These are phyloP conservation scores for Thyridium curvatum DNA, from an alignment of 2,329 filamentous ascomycete genomes.

Conservation along the genomic window DNA sequence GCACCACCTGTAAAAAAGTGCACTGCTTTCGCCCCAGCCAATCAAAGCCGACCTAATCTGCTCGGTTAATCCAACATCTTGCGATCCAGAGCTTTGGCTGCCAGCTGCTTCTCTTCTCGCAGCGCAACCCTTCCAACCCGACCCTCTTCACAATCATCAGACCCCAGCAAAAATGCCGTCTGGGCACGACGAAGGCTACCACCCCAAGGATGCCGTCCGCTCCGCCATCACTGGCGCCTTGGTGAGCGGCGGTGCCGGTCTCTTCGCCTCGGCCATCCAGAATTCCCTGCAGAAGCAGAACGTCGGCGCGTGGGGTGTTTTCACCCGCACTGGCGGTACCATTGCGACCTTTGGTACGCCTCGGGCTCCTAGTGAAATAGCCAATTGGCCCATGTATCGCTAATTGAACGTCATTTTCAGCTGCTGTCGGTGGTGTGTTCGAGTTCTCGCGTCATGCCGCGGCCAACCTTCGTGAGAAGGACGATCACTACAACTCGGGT, in stretches of 20 bases:
- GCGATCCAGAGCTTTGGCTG: no score
- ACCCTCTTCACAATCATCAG: no score
- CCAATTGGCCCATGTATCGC: not conserved
- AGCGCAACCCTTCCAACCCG: no score
- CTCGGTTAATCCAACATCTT: no score
- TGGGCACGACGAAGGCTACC: constrained; percentile 21
- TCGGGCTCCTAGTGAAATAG: not conserved
- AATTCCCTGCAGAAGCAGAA: constrained; percentile 83
- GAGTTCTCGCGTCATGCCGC: constrained; percentile 69
- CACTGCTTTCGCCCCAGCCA: no score
- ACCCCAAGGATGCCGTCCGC: constrained; percentile 50
- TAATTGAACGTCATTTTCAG: constrained; percentile 32
- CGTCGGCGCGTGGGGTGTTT: constrained; percentile 71
- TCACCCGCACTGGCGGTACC: constrained; percentile 71
- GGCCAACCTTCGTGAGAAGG: constrained; percentile 79
- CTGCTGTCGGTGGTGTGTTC: constrained; percentile 68
- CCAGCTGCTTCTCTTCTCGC: no score
- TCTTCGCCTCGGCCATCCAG: constrained; percentile 55
- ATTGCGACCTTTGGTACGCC: constrained; percentile 59
- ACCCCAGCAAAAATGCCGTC: constrained; percentile 19
- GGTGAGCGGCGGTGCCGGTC: constrained; percentile 51
- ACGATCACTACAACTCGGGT: constrained; percentile 70
- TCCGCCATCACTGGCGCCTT: constrained; percentile 46
- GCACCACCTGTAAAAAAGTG: no score
- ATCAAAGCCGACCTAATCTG: no score